Base-by-base conservation (phyloP, 306 rosid genomes). In the Vicia villosa region DNA sequence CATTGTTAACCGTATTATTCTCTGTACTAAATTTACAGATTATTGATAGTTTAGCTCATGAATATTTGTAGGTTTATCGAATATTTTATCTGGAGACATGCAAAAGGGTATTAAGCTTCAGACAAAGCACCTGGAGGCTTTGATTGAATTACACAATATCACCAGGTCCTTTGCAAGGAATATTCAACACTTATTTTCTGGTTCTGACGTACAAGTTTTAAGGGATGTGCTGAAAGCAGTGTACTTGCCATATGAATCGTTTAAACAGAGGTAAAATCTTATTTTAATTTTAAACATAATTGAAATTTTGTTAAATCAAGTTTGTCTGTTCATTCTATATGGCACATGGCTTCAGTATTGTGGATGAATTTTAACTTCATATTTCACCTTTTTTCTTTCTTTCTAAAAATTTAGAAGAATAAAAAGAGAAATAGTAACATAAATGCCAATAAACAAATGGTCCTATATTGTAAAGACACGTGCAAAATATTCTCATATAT, bases 41-140 rank as follows among this genome's bases (percentile, higher is more conserved):
- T 45, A 28, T 45, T 71, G 77, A 73, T 58, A 32, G 72, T 40
- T 75, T 59, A 62, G 52, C 77, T 83, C 30, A 38, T 75, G 12
- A 75, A 58, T 78, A 26, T 63, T 47, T 69, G 61, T 80, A 94
- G 99, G 99, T 72, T 84, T 91, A 74, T 82, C 83, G 42, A 96
- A 94, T 79, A 86, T 86, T 70, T 79, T 94, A 73, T 87, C 97
- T 62, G 96, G 96, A 60, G 97, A 89, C 76, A 91, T 87, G 97
- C 95, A 93, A 50, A 94, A 94, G 86, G 97, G 99, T 74, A 87
- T 80, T 75, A 94, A 86, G 85, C 86, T 87, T 80, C 99, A 91
- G 84, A 84, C 91, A 5, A 94, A 86, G 81, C 99, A 94, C 77
- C 78, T 91, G 65, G 96, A 87, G 74, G 89, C 91, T 63, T 83